Percentiles rank a stretch among this genome's conserved stretches.
These are phyloP conservation scores for Ceratobasidium theobromae DNA, from an alignment of 1,284 basidiomycete genomes.

Conservation along the genomic window DNA sequence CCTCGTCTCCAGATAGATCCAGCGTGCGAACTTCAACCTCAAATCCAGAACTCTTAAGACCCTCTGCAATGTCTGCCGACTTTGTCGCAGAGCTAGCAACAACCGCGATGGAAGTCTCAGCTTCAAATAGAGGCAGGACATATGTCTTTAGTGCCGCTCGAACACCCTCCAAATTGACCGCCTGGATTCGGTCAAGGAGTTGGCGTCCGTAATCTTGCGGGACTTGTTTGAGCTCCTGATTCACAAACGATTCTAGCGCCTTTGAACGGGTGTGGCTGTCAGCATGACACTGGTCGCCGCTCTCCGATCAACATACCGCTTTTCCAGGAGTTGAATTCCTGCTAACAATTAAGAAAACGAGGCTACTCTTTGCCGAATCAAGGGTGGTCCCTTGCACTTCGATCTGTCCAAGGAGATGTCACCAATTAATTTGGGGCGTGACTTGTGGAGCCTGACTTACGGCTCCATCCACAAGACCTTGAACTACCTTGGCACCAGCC, in stretches of 20 bases:
- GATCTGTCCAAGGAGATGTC: constrained; percentile 53
- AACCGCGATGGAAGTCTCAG: constrained; percentile 75
- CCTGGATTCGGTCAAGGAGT: constrained; percentile 75
- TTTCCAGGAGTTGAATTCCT: constrained; percentile 79
- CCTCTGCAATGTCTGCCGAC: constrained; percentile 68
- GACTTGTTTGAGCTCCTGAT: constrained; percentile 83
- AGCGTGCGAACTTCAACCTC: constrained; percentile 73
- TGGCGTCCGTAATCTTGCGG: constrained; percentile 71
- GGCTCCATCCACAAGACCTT: constrained; percentile 72
- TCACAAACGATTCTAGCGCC: constrained; percentile 79
- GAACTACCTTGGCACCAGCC: constrained; percentile 74
- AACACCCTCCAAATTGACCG: constrained; percentile 77
- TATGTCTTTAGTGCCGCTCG: constrained; percentile 68
- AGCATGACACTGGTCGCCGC: background rate
- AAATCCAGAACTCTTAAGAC: constrained; percentile 71
- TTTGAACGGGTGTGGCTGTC: constrained; percentile 41
- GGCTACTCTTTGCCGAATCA: constrained; percentile 89
- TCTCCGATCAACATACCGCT: constrained; percentile 60
- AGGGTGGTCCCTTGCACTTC: constrained; percentile 79
- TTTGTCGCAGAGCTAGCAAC: constrained; percentile 84
- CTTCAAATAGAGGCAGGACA: constrained; percentile 84
- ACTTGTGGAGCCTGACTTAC: constrained; percentile 47
- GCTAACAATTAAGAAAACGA: constrained; percentile 82
- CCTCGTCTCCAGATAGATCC: constrained; percentile 60
- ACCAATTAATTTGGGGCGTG: background rate